Base-by-base conservation (phyloP, 345 rosid species). In the Sisymbrium altissimum region DNA sequence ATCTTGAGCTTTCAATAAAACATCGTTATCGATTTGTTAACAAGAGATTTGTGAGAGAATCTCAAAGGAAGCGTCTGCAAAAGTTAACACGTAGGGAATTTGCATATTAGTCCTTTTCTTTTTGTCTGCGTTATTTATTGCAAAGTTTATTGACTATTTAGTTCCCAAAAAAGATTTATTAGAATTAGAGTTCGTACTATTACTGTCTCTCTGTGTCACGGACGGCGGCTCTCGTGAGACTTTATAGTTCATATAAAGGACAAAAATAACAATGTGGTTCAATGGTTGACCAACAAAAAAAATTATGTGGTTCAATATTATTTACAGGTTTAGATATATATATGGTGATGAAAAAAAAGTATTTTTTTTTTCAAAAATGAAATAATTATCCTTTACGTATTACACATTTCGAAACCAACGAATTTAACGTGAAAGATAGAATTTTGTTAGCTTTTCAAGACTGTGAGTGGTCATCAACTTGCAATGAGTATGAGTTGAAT, bases 191-290 rank as follows among this genome's bases (percentile, higher is more conserved):
- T 65, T 73, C 40, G 59, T 66, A 73, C 60, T 36, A 57, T 56
- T 56, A 39, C 46, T 73, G 78, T 57, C 43, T 36, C 33, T 65
- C 61, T 57, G 32, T 55, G 49, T 65, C 77, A 65, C 71, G 77
- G 71, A 64, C 71, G 65, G 29, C 71, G 71, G 77, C 71, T 73
- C 64, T 46, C 57, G 58, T 55, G 58, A 73, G 66, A 44, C 49
- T 55, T 15, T 54, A 54, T 29, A 54, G 38, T 44, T 72, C 33
- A 15, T 45, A 35, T 23, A 18, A 29, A 33, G 30, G 48, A 68
- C 53, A 68, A 54, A 54, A 54, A 0, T 5, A 27, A 68, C 54
- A 13, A 43, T 7, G 21, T 32, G 33, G 55, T 44, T 69, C 17
- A 19, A 32, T 55, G 60, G 39, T 55, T 55, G 60, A 55, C 57